Percentiles rank a stretch among this genome's conserved stretches.
phyloP scores from a whole-genome alignment of 75 land plant genomes.

The Picea sitchensis region DNA sequence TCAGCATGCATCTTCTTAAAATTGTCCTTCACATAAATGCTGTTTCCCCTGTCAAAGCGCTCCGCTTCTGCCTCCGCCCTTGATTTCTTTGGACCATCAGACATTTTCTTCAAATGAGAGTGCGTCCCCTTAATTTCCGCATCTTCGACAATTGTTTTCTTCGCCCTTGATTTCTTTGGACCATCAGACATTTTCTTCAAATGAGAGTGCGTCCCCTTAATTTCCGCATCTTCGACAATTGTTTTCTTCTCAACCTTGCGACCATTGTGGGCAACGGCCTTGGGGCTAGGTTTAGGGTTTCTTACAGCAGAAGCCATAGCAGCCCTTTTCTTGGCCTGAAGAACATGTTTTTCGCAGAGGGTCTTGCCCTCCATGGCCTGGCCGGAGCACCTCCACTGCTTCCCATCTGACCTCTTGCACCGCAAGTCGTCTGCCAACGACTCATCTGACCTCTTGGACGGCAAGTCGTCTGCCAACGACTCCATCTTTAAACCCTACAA shows the following conservation, averaged over 20 bases:
- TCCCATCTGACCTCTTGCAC: slow-evolving; percentile 65
- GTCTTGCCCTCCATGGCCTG: slow-evolving; percentile 7
- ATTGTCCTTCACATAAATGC: too few relatives aligned
- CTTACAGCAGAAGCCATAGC: neutral
- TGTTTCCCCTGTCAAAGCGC: too few relatives aligned
- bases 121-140: neutral
- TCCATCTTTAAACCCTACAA: neutral
- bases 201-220: neutral
- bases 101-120: too few relatives aligned
- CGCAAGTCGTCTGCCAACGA: slow-evolving; percentile 52
- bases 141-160: too few relatives aligned
- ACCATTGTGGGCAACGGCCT: slow-evolving; percentile 26
- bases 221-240: neutral
- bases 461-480: neutral
- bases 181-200: too few relatives aligned
- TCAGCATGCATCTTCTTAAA: too few relatives aligned
- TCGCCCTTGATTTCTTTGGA: too few relatives aligned
- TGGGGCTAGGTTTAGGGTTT: neutral
- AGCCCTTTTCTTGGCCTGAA: slow-evolving; percentile 9
- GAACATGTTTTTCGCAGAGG: slow-evolving; percentile 13
- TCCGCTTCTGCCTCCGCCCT: too few relatives aligned
- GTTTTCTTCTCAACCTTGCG: slow-evolving; percentile 1
- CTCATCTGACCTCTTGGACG: slow-evolving; percentile 7
- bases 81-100: too few relatives aligned
- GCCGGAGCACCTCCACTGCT: slow-evolving; percentile 12